phyloP scores from a whole-genome alignment of 371 early-diverging fungal species.

The Mortierella sp. region DNA sequence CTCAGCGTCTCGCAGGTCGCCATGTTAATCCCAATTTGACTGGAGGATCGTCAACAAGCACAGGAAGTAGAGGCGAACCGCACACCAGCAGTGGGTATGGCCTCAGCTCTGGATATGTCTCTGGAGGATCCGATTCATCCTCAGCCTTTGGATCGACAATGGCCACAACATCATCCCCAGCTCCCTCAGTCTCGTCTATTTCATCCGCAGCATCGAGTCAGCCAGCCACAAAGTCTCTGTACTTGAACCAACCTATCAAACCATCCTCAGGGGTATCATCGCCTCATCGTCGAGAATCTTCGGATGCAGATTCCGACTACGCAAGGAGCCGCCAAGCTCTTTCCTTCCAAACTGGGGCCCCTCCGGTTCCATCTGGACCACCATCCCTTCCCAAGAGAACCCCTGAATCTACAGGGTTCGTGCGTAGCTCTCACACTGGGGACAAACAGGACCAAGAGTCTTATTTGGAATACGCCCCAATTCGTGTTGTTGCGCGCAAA shows the following conservation, averaged over 20 bases:
- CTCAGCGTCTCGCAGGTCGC: conserved; percentile 35
- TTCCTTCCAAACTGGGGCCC: conserved; percentile 38
- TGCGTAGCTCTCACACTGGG: conserved; percentile 5
- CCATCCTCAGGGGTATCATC: conserved; percentile 8
- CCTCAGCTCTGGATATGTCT: conserved; percentile 29
- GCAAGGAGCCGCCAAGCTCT: conserved; percentile 43
- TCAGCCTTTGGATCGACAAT: conserved; percentile 48
- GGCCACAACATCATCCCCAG: conserved; percentile 46
- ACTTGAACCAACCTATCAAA: conserved; percentile 38
- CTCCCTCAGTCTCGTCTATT: conserved; percentile 44
- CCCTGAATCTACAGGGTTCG: conserved; percentile 6
- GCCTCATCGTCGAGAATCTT: conserved; percentile 3
- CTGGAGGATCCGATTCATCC: conserved; percentile 36
- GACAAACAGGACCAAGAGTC: conserved; percentile 16
- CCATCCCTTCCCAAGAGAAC: conserved; percentile 36
- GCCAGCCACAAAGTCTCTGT: conserved; percentile 29
- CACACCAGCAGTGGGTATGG: not conserved
- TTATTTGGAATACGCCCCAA: conserved; percentile 37
- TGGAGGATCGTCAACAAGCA: conserved; percentile 36
- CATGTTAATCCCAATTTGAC: conserved; percentile 29
- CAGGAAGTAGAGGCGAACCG: conserved; percentile 15
- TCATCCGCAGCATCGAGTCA: conserved; percentile 34
- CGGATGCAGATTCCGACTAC: conserved; percentile 34
- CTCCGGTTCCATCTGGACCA: conserved; percentile 13
- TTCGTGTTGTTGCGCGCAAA: conserved; percentile 45